Base-by-base conservation (phyloP, 2,329 filamentous ascomycete genomes). In the Aspergillus fructus region DNA sequence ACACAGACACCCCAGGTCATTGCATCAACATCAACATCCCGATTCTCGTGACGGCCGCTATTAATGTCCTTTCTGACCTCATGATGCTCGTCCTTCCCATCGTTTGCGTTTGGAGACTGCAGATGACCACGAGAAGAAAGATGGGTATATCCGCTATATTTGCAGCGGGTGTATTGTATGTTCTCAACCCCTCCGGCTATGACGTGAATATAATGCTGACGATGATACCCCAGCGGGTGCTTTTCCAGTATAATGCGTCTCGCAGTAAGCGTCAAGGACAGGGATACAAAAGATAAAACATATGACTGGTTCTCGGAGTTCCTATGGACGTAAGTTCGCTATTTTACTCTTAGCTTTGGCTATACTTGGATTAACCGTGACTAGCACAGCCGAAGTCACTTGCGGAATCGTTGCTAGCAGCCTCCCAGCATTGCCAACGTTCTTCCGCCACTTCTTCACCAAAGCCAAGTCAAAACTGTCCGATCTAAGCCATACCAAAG, bases 181-280 rank as follows among this genome's bases (percentile, higher is more conserved):
- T 27, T 21, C 21, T 13, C 21, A 15, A 37, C 11, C 2, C n/a
- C 21, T 19, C 37, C 9, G 23, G 5, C 6, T 24, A 43, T 23
- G 21, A 15, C 15, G 1, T n/a, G 30, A 7, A 7, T 37, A 23
- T 15, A 46, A 34, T 39, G 27, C 50, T 58, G 27, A 54, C 30
- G 5, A 15, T 37, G 9, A 39, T 17, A 15, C 34, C 12, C 13
- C 46, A 68, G 66, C 34, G 64, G 59, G 33, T 66, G 65, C 45
- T 56, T 67, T 23, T 58, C 62, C 7, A 68, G 64, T 34, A 56
- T 69, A 23, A 65, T 69, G 62, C 60, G 65, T 40, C 59, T 69
- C 13, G 53, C 52, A 8, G 55, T 63, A 27, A 65, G 66, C 49
- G 52, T 67, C 42, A 42, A 51, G 19, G 64, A 62, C 51, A 52